Percentiles rank a stretch among this genome's conserved stretches.
These are phyloP conservation scores for Lactifluus echinatus DNA, from an alignment of 768 basidiomycete species.

Conservation along the genomic window DNA sequence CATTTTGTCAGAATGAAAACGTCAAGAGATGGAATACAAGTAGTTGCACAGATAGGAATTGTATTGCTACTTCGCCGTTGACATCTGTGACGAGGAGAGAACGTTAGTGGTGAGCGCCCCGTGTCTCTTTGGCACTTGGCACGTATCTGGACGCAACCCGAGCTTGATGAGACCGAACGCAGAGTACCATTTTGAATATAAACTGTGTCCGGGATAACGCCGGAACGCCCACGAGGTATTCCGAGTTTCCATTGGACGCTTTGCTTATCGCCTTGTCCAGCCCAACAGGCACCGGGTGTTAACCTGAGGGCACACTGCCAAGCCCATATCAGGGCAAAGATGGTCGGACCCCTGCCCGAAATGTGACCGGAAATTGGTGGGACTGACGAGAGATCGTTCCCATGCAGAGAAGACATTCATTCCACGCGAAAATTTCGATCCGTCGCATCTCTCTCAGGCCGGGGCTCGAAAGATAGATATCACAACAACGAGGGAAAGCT, in stretches of 20 bases:
- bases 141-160: neutral
- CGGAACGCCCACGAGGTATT: neutral
- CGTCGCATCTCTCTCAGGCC: neutral
- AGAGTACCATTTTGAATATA: too few species aligned
- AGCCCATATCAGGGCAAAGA: constrained; percentile 5
- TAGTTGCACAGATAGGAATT: neutral
- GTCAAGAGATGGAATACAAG: neutral
- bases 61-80: neutral
- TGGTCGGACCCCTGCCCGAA: neutral
- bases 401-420: neutral
- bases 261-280: constrained; percentile 3
- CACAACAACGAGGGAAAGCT: neutral
- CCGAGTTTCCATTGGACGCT: constrained; percentile 9
- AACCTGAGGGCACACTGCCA: neutral
- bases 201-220: too few species aligned
- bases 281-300: neutral
- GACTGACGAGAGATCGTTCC: neutral
- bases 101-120: neutral
- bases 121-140: neutral
- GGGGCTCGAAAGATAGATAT: too few species aligned
- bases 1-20: neutral
- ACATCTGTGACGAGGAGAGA: neutral
- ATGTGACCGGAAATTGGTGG: neutral
- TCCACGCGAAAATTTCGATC: constrained; percentile 5
- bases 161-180: neutral